Evolutionary conservation across 108 stramenopile genomes (phyloP), one percentile per base, ranked within the genome.

Genomic region (Cyclotella kingstonii): DNA sequence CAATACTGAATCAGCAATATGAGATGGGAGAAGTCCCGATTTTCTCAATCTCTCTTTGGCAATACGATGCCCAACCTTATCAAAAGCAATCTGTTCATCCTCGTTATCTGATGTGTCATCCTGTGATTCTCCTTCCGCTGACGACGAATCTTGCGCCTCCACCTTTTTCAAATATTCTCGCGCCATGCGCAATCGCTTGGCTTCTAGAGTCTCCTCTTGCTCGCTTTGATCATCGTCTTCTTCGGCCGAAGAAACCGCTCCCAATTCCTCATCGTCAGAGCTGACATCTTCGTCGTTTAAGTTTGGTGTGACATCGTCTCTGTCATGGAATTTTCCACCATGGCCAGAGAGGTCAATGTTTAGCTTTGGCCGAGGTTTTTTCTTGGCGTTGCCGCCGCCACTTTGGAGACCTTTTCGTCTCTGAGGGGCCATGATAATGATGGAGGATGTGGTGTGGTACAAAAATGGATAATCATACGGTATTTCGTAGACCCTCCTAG

Each of bases 141-240:
- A 70, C 1, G 54, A 59, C 3, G 77, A 68, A 8, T 67, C 58
- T 9, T 34, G 47, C 35, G 72, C 77, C 46, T 87, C 79, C 42
- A 94, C 49, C 49, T 82, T 83, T 14, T 73, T 57, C 39, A 94
- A 63, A 71, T 94, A 94, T 56, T 91, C 81, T 17, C 85, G 60
- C 14, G 93, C 93, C 60, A 94, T 39, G 25, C 93, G 68, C 50
- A 90, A 76, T 60, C 75, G 47, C 62, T 94, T 94, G 35, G 84
- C 83, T 48, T 87, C 87, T 22, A 84, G 57, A 17, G 85, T 85
- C 61, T 89, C 88, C 55, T 89, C 82, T 50, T 86, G 86, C 44
- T 84, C 83, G 8, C 46, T 50, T 14, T 73, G 73, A 4, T 74
- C 76, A 33, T 84, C 81, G 3, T 75, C 67, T 2, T 43, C 54